phyloP scores from a whole-genome alignment of 2,329 filamentous ascomycete genomes.

The Epicoccum sorghinum region DNA sequence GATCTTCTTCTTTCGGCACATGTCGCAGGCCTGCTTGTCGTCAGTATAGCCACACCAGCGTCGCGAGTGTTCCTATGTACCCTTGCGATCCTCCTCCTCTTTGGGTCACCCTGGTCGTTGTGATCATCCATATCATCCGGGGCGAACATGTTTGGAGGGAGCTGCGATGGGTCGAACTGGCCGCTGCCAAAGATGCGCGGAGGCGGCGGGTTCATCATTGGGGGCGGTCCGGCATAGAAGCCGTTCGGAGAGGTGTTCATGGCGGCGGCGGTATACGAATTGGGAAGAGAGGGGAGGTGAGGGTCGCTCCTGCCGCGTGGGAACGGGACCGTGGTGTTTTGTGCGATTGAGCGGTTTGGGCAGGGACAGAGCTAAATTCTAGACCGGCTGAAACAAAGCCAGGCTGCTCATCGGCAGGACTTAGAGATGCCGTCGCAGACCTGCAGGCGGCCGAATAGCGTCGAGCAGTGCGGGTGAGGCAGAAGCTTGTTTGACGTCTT shows the following conservation, averaged over 20 bases:
- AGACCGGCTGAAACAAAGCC: slow-evolving; percentile 40
- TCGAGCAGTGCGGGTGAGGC: slow-evolving; percentile 21
- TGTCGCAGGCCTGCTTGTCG: slow-evolving; percentile 77
- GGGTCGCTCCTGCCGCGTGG: slow-evolving; percentile 22
- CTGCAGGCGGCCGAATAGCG: slow-evolving; percentile 30
- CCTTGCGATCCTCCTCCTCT: slow-evolving; percentile 85
- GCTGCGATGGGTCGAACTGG: slow-evolving; percentile 45
- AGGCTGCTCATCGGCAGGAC: slow-evolving; percentile 27
- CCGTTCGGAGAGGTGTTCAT: slow-evolving; percentile 44
- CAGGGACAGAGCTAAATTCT: slow-evolving; percentile 24
- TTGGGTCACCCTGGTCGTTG: slow-evolving; percentile 72
- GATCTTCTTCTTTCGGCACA: slow-evolving; percentile 96
- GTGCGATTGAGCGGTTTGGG: slow-evolving; percentile 22
- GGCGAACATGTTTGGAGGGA: slow-evolving; percentile 45
- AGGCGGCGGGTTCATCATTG: slow-evolving; percentile 48
- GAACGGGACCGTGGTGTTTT: slow-evolving; percentile 29
- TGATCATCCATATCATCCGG: slow-evolving; percentile 61
- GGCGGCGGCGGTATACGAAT: slow-evolving; percentile 11
- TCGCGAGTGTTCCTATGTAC: slow-evolving; percentile 55
- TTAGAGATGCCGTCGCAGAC: slow-evolving; percentile 36
- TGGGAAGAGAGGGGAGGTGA: slow-evolving; percentile 4
- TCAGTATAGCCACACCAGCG: slow-evolving; percentile 24
- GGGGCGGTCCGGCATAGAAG: slow-evolving; percentile 44
- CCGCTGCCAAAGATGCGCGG: slow-evolving; percentile 49
- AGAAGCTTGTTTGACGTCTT: slow-evolving; percentile 30